A percentile compares a stretch with the other conserved stretches of the same genome.
phyloP scores from a whole-genome alignment of 2,329 filamentous ascomycete species.

The Tolypocladium guangdongense region DNA sequence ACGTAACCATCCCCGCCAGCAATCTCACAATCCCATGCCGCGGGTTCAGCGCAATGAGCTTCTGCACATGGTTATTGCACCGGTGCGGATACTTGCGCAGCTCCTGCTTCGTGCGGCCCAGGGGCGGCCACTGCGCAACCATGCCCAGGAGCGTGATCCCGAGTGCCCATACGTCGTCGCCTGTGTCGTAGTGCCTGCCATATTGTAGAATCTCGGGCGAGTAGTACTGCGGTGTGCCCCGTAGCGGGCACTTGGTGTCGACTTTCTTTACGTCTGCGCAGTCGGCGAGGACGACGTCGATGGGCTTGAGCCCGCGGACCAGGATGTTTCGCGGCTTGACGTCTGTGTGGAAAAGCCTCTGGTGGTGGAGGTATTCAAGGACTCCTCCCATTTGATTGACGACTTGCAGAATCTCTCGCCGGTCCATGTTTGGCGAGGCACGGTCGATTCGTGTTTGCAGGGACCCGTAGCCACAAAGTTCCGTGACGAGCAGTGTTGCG shows the following conservation, averaged over 20 bases:
- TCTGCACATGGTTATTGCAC: conserved; percentile 13
- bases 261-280: conserved; percentile 17
- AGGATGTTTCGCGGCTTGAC: conserved; percentile 22
- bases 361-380: conserved; percentile 15
- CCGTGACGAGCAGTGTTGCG: conserved; percentile 17
- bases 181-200: conserved; percentile 9
- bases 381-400: conserved; percentile 13
- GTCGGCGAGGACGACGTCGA: conserved; percentile 19
- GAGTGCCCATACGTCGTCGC: conserved; percentile 24
- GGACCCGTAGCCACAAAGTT: conserved; percentile 17
- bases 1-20: conserved; percentile 10
- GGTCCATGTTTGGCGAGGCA: conserved; percentile 7
- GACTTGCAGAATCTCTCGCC: conserved; percentile 9
- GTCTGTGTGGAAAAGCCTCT: conserved; percentile 16
- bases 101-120: conserved; percentile 6
- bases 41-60: conserved; percentile 13
- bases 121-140: conserved; percentile 16
- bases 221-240: conserved; percentile 17
- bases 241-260: conserved; percentile 3
- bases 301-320: conserved; percentile 13
- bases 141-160: conserved; percentile 19
- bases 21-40: conserved; percentile 12
- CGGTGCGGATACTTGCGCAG: conserved; percentile 11
- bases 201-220: conserved; percentile 17
- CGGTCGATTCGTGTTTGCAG: conserved; percentile 16